Base-by-base conservation (phyloP, 1,284 basidiomycete species). In the Termitomyces sp. region DNA sequence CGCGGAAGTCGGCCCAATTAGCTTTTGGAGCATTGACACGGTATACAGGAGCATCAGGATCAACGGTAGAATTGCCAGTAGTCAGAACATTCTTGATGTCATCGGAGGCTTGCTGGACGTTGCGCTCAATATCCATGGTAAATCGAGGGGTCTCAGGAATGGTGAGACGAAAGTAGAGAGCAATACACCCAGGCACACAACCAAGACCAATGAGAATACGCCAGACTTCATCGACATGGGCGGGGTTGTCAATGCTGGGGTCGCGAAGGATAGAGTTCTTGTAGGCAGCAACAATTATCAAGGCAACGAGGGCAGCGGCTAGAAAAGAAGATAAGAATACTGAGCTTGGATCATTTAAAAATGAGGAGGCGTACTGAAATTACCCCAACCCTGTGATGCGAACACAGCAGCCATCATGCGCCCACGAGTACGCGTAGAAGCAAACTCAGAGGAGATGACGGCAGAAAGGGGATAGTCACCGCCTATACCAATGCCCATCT, bases 61-160 rank as follows among this genome's bases (percentile, higher is more conserved):
- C 82, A 51, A 76, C 72, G 12, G 70, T 69, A 68, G 74, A 81
- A 5, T 67, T 70, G 17, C 76, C 76, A 19, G 73, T 76, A 42
- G 77, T 74, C 52, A 92, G 70, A 64, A 89, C 84, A 34, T 79
- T 78, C 57, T 80, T 74, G 59, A 88, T 86, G 66, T 91, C 88
- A 52, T 78, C 72, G 12, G 81, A 65, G 10, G 89, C 89, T 65
- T 88, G 85, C 63, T 81, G 75, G 58, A 92, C 79, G 70, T 93
- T 90, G 58, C 89, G 84, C 73, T 93, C 89, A 62, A 94, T 82
- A 73, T 93, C 91, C 84, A 94, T 90, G 56, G 90, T 94, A 79
- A 90, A 95, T 62, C 91, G 88, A 36, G 90, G 83, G 0, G 86
- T 88, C 68, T 90, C 87, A 8, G 86, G 86, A 58, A 90, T 86